These are phyloP conservation scores for Penicillium fuscoglaucum DNA, from an alignment of 2,329 filamentous ascomycete species.

Conservation along the genomic window DNA sequence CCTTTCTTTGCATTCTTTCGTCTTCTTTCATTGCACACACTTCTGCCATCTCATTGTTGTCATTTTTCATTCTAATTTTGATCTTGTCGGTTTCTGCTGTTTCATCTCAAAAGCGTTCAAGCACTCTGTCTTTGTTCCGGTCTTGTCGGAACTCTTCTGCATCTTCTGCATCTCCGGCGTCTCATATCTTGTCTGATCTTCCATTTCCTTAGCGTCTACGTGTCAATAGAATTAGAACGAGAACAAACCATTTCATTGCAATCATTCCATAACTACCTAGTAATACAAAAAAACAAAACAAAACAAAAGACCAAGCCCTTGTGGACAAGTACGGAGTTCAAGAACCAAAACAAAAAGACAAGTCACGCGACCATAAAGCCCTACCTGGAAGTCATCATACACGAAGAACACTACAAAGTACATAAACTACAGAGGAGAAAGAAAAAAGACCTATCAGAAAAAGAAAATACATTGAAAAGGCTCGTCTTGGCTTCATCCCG, in stretches of 20 bases:
- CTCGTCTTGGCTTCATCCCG: slow-evolving; percentile 15
- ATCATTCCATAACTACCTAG: background rate
- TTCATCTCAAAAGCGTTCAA: slow-evolving; percentile 9
- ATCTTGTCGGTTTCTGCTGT: background rate
- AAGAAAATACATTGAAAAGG: background rate
- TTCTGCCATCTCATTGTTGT: background rate
- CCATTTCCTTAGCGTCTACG: background rate
- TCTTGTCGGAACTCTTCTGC: background rate
- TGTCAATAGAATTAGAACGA: slow-evolving; percentile 5
- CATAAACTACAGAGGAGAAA: too few species aligned
- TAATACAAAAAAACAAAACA: background rate
- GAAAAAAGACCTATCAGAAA: background rate
- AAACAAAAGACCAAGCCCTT: background rate
- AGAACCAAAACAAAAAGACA: background rate
- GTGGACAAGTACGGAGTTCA: background rate
- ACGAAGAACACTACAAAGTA: background rate
- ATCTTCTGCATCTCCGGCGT: slow-evolving; percentile 1
- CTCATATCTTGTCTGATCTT: background rate
- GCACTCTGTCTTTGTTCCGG: slow-evolving; percentile 1
- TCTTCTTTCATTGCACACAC: background rate
- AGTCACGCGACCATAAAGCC: background rate
- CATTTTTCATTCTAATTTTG: background rate
- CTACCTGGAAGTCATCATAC: background rate
- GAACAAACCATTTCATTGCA: background rate
- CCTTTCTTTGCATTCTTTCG: background rate